Conservation (phyloP, 768 basidiomycete genomes). For the Sporobolomyces phaffii region DNA sequence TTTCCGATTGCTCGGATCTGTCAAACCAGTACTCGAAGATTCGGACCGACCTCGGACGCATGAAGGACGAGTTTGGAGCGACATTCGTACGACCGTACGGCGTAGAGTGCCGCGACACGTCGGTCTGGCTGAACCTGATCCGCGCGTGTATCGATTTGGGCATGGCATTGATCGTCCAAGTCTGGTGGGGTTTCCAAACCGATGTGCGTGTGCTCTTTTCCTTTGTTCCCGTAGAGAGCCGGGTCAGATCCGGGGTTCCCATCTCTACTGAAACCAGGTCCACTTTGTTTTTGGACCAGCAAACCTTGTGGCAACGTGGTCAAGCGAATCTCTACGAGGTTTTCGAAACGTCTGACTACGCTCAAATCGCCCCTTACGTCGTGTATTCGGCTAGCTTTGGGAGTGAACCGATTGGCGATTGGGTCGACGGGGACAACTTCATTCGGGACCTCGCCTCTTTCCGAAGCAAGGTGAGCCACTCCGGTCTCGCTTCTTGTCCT, state of each 20-base stretch:
- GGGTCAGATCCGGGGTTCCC: neutral
- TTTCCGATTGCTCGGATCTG: slow-evolving; percentile 18
- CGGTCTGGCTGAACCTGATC: slow-evolving; percentile 34
- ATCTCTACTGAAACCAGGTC: no score
- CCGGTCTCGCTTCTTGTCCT: no score
- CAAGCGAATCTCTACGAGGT: slow-evolving; percentile 25
- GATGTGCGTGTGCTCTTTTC: neutral
- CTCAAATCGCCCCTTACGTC: slow-evolving; percentile 33
- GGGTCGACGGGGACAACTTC: slow-evolving; percentile 28
- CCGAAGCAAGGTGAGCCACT: neutral
- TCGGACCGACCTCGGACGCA: slow-evolving; percentile 18
- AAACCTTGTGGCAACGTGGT: slow-evolving; percentile 14
- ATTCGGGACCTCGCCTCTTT: neutral
- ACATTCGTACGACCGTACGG: slow-evolving; percentile 38
- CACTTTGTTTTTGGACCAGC: no score
- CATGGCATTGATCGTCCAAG: slow-evolving; percentile 23
- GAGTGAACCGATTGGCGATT: slow-evolving; percentile 38
- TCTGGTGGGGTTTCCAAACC: slow-evolving; percentile 17
- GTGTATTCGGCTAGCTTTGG: slow-evolving; percentile 38
- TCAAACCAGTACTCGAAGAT: slow-evolving; percentile 31
- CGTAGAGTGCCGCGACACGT: slow-evolving; percentile 27
- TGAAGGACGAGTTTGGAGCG: slow-evolving; percentile 39
- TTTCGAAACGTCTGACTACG: slow-evolving; percentile 12
- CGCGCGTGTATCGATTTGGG: slow-evolving; percentile 24
- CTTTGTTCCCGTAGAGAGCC: neutral